A percentile compares a stretch with the other conserved stretches of the same genome.
Conservation (phyloP, 441 rosid species). For the Syzygium malaccense region DNA sequence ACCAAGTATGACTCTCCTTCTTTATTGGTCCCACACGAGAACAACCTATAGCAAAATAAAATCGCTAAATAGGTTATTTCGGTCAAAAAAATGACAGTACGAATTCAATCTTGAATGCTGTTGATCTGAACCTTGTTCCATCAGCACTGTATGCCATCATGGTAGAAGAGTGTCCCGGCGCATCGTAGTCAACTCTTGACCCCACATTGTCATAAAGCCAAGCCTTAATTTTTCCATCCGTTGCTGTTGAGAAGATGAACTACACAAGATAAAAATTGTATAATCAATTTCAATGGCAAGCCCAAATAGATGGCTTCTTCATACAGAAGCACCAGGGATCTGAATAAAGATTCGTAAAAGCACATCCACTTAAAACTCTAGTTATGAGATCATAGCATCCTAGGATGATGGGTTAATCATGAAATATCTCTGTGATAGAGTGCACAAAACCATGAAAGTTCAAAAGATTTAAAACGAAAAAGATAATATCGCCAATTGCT, state of each 20-base stretch:
- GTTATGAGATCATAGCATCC: not conserved
- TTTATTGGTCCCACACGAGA: constrained; percentile 78
- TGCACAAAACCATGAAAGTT: not conserved
- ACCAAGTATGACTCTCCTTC: constrained; percentile 72
- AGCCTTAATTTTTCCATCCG: constrained; percentile 83
- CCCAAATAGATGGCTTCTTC: not conserved
- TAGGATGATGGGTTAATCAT: not conserved
- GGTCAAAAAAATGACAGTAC: not conserved
- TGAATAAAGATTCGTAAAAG: not conserved
- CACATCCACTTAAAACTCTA: not conserved
- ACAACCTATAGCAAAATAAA: constrained; percentile 32
- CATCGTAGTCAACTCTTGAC: constrained; percentile 79
- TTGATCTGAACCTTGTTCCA: constrained; percentile 51
- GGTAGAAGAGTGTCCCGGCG: constrained; percentile 69
- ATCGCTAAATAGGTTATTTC: constrained; percentile 1
- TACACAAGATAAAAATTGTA: not conserved
- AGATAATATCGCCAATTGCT: not conserved
- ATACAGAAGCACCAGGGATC: not conserved
- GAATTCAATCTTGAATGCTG: not conserved
- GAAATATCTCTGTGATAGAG: not conserved
- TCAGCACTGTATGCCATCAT: constrained; percentile 78
- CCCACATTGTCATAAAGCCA: constrained; percentile 72
- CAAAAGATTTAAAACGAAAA: not conserved
- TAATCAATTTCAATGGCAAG: not conserved
- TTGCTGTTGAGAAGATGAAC: constrained; percentile 79